Conservation (phyloP, 2,329 filamentous ascomycete species). For the Beauveria medogensis region DNA sequence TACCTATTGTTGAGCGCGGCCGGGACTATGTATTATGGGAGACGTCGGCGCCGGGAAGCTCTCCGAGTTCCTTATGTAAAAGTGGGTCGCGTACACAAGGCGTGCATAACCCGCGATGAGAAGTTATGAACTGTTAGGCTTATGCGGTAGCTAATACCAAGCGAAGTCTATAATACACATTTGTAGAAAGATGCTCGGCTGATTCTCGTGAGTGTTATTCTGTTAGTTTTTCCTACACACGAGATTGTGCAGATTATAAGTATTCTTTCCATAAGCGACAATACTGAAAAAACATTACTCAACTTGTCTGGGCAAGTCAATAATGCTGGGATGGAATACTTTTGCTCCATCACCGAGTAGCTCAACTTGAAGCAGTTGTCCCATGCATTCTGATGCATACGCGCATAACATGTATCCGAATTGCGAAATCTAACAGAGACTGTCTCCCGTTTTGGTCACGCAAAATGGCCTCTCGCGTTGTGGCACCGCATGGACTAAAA, state of each 20-base stretch:
- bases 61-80: slow-evolving; percentile 1
- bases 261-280: too few relatives aligned
- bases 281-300: too few relatives aligned
- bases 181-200: too few relatives aligned
- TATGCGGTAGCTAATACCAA: not conserved
- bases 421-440: not conserved
- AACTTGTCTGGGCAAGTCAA: slow-evolving; percentile 22
- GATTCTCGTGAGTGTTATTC: too few relatives aligned
- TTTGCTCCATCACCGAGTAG: slow-evolving; percentile 15
- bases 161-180: not conserved
- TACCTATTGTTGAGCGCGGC: not conserved
- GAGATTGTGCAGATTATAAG: too few relatives aligned
- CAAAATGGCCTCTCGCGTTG: too few relatives aligned
- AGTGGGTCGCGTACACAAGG: not conserved
- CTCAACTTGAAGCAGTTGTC: slow-evolving; percentile 20
- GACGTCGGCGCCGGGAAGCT: not conserved
- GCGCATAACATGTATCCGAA: not conserved
- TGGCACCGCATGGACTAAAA: not conserved
- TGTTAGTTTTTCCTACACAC: not conserved
- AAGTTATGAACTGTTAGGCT: not conserved
- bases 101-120: not conserved
- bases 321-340: slow-evolving; percentile 25
- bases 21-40: not conserved
- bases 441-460: too few relatives aligned
- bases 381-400: slow-evolving; percentile 17